Evolutionary conservation across 1,139 yeast genomes (phyloP).

Genomic region (Yamadazyma atlantica): DNA sequence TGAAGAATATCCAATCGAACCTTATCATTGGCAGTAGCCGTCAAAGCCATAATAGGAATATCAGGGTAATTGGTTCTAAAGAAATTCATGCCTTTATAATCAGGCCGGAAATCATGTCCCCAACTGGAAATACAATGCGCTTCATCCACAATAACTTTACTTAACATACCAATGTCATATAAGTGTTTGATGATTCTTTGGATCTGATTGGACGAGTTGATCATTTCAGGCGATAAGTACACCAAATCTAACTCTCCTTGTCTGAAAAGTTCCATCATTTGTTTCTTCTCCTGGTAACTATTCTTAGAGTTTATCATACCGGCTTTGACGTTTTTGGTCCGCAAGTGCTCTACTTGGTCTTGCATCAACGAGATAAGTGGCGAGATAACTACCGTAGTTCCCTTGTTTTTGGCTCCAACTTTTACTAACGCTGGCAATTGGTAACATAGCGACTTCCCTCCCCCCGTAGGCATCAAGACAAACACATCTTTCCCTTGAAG

Average conservation of each 20-base stretch:
- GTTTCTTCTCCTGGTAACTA: slow-evolving; percentile 59
- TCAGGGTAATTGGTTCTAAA: slow-evolving; percentile 74
- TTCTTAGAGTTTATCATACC: slow-evolving; percentile 88
- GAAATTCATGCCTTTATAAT: slow-evolving; percentile 76
- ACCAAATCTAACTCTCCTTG: slow-evolving; percentile 72
- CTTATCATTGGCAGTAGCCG: slow-evolving; percentile 96
- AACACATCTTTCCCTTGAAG: slow-evolving; percentile 83
- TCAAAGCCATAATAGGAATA: slow-evolving; percentile 91
- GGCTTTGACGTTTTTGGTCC: slow-evolving; percentile 67
- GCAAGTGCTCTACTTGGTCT: slow-evolving; percentile 87
- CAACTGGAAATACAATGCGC: slow-evolving; percentile 98
- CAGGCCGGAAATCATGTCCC: slow-evolving; percentile 99
- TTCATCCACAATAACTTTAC: slow-evolving; percentile 92
- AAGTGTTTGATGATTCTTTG: slow-evolving; percentile 62
- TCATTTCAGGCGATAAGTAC: slow-evolving; percentile 95
- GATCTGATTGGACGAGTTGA: slow-evolving; percentile 71
- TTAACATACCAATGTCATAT: slow-evolving; percentile 56
- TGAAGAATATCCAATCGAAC: slow-evolving; percentile 85
- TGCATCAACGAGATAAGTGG: slow-evolving; percentile 97
- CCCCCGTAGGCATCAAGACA: slow-evolving; percentile 98
- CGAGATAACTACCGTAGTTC: slow-evolving; percentile 89
- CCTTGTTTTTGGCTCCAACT: slow-evolving; percentile 64
- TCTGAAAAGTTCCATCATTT: slow-evolving; percentile 60
- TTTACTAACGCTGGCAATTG: slow-evolving; percentile 88
- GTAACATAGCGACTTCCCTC: slow-evolving; percentile 95